Conservation (phyloP, 1,284 basidiomycete genomes). For the Fomitopsis schrenkii region DNA sequence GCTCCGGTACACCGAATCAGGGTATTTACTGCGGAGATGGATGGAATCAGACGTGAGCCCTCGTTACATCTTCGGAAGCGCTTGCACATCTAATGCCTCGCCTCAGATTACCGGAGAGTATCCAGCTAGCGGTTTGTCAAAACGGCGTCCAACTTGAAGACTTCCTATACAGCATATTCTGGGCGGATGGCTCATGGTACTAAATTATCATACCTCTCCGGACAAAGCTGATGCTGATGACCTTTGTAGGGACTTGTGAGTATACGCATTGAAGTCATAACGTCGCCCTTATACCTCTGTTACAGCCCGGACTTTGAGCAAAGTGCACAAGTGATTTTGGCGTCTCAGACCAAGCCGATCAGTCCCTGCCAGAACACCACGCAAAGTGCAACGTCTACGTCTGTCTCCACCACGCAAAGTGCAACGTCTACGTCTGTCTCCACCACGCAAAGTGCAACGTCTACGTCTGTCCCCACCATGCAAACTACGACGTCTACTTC, state of each 20-base stretch:
- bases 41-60: background rate
- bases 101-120: background rate
- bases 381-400: too few species aligned
- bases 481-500: too few species aligned
- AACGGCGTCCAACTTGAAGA: background rate
- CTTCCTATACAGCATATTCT: background rate
- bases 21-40: background rate
- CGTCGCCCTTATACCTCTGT: background rate
- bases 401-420: too few species aligned
- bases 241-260: background rate
- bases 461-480: too few species aligned
- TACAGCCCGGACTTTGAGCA: background rate
- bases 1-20: background rate
- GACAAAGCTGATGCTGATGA: background rate
- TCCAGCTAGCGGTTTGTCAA: background rate
- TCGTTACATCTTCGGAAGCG: background rate
- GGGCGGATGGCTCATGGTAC: background rate
- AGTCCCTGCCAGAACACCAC: too few species aligned
- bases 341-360: background rate
- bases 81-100: too few species aligned
- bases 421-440: too few species aligned
- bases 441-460: too few species aligned
- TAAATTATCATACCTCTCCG: background rate
- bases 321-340: background rate
- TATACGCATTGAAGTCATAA: background rate